Evolutionary conservation across 208 protist species (phyloP).

Genomic region (Crithidia bombi): DNA sequence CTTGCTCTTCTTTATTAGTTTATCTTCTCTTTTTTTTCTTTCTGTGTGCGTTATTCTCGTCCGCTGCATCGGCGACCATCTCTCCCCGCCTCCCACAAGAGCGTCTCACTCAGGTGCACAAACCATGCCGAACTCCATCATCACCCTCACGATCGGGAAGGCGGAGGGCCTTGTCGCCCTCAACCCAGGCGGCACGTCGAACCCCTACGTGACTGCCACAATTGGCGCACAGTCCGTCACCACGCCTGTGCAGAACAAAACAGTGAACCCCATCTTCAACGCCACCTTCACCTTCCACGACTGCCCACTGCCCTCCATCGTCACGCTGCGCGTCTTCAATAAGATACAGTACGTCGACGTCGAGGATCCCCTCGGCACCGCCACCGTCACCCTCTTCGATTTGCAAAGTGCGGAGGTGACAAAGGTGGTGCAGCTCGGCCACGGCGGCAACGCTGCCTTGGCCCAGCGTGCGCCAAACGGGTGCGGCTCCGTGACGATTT

Average conservation of each 20-base stretch:
- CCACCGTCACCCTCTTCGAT: slow-evolving; percentile 74
- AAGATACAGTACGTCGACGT: slow-evolving; percentile 51
- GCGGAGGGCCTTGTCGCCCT: slow-evolving; percentile 70
- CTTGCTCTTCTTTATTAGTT: slow-evolving; percentile 4
- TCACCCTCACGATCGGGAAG: slow-evolving; percentile 59
- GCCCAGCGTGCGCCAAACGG: slow-evolving; percentile 55
- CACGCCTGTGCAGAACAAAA: slow-evolving; percentile 53
- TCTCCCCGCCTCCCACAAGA: neutral
- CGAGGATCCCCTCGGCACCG: slow-evolving; percentile 75
- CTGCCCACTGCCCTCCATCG: slow-evolving; percentile 67
- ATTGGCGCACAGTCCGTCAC: slow-evolving; percentile 52
- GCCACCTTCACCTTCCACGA: slow-evolving; percentile 58
- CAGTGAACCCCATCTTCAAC: slow-evolving; percentile 60
- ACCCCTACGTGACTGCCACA: slow-evolving; percentile 67
- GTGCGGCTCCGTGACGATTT: slow-evolving; percentile 59
- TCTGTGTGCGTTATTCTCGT: no score
- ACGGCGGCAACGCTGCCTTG: slow-evolving; percentile 66
- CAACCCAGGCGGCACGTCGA: slow-evolving; percentile 73
- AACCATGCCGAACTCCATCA: slow-evolving; percentile 35
- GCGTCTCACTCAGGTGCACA: neutral
- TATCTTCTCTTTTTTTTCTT: neutral
- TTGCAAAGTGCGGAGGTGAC: slow-evolving; percentile 31
- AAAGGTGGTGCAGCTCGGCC: slow-evolving; percentile 57
- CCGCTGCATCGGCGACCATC: no score
- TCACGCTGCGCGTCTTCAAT: slow-evolving; percentile 72